Evolutionary conservation across 2,329 filamentous ascomycete species (phyloP), one percentile per base, ranked within the genome.

Genomic region (Thielaviopsis ethacetica): DNA sequence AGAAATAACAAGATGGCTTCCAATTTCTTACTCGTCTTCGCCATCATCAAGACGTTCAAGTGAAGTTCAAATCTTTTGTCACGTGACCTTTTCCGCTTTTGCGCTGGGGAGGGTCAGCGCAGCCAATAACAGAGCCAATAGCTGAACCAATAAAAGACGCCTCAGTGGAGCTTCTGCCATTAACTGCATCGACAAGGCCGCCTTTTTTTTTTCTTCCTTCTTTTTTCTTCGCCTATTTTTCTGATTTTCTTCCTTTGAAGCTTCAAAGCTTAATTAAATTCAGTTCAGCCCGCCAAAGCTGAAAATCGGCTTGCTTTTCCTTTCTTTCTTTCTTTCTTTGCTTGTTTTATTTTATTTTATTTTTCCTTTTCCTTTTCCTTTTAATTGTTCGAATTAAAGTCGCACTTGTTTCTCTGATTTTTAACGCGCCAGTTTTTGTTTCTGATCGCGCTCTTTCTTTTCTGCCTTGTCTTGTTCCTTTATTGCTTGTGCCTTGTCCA

Each of bases 121-220:
- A 47, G 41, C 41, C 41, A 47, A 47, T 47, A 47, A 15, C 15
- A 34, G 26, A 47, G 41, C 41, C 41, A 47, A 47, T 47, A 47
- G 41, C 15, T 21, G 26, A n/a, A 17, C 57, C 51, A 53, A 49
- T 58, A 5, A 52, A 10, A 51, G 34, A 53, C 56, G 56, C 49
- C 49, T 57, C 56, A 38, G 56, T 57, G 49, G 56, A 49, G 56
- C 56, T 24, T n/a, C 44, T 49, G 44, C 17, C 17, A n/a, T n/a
- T n/a, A 24, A 51, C 30, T 24, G 38, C 12, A 19, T 34, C 19
- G 49, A 38, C 54, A 44, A n/a, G n/a, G 27, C 21, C 47, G 54
- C 49, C 22, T 22, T 53, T 15, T 34, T 22, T 44, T 44, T 58
- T 22, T 24, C 13, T 38, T 10, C 21, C 27, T 24, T 57, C 9